phyloP scores from a whole-genome alignment of 805 yeast genomes.

The Lipomyces spencermartinsiae region DNA sequence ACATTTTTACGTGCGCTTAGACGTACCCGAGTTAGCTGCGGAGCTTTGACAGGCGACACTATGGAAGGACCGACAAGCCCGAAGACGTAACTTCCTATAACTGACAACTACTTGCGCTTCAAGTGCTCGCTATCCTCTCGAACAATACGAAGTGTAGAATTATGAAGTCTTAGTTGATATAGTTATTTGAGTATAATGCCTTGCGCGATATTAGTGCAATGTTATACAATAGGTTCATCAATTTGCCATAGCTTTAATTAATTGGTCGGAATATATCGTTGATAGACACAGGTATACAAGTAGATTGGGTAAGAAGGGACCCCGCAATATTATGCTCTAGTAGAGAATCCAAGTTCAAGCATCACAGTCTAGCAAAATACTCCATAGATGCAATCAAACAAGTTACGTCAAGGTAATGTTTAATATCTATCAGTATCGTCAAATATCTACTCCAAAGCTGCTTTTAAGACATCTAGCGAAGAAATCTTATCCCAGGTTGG shows the following conservation, averaged over 20 bases:
- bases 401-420: background rate
- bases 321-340: background rate
- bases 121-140: too few relatives aligned
- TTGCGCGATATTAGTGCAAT: too few relatives aligned
- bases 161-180: too few relatives aligned
- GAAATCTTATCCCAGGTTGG: slow-evolving; percentile 6
- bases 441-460: background rate
- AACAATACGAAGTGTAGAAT: too few relatives aligned
- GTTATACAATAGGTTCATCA: too few relatives aligned
- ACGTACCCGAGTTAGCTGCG: background rate
- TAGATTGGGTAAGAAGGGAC: background rate
- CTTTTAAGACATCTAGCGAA: slow-evolving; percentile 11
- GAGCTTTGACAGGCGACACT: too few relatives aligned
- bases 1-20: background rate
- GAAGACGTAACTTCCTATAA: too few relatives aligned
- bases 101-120: too few relatives aligned
- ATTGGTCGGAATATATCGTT: background rate
- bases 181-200: too few relatives aligned
- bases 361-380: background rate
- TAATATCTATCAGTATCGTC: background rate
- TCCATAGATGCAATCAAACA: background rate
- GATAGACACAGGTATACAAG: background rate
- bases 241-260: background rate
- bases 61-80: too few relatives aligned
- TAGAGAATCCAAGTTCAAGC: background rate